Evolutionary conservation across 75 land plant species (phyloP), one percentile per base, ranked within the genome.

Genomic region (Ceratopteris richardii): DNA sequence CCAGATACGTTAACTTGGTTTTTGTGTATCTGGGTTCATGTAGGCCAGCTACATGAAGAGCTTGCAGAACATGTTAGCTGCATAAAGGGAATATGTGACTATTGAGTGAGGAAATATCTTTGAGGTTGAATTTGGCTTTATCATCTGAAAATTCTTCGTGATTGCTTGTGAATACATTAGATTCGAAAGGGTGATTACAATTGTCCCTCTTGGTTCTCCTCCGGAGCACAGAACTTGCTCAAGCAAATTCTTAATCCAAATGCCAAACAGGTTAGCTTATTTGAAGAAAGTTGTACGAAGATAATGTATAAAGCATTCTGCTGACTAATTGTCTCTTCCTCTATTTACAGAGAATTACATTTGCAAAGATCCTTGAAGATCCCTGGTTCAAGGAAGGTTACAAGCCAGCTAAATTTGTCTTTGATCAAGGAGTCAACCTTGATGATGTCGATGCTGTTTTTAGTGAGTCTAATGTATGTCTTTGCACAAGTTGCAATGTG

Each of bases 361-460:
- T 87, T 31, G 69, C 65, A 1, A 80, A 67, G 31, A 82, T 91
- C 31, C 76, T 75, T 64, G 77, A 60, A 25, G 71, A 91, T 65
- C 75, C 66, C 21, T 91, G 97, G 97, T 92, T 88, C 51, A 80
- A 73, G 53, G 69, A 77, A 48, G 77, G 64, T 9, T 92, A 85
- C 41, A 37, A 31, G 27, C 86, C 87, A 10, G 73, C 66, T 18
- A 37, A 28, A 40, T 14, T 48, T 9, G 59, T 77, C 12, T 62
- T 66, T 22, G 83, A 92, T 39, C 86, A 88, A 4, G 78, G 82
- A 14, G 29, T 28, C 14, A 53, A 42, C 14, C 62, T 72, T 47
- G 56, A 66, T 30, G 66, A 56, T 50, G 64, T 55, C 48, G 65
- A 69, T 55, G 62, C 67, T 0, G 68, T 60, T 29, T 69, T 62